Conservation (phyloP, 2,329 filamentous ascomycete genomes). For the Clonostachys rhizophaga region DNA sequence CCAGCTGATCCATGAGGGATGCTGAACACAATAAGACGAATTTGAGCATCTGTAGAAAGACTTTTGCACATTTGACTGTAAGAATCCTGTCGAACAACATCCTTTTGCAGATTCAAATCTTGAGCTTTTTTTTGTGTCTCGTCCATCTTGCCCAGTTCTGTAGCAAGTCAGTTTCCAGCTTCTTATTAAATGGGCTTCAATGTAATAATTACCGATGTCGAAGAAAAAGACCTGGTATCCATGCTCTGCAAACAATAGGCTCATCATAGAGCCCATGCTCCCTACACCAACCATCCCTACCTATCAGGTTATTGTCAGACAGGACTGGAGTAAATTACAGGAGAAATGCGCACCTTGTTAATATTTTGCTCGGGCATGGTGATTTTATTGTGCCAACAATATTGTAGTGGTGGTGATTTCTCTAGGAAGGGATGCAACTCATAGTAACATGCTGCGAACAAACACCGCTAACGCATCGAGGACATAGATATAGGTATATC, state of each 20-base stretch:
- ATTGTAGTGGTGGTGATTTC: too few relatives aligned
- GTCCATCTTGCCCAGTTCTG: neutral
- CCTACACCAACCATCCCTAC: neutral
- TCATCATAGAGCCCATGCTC: neutral
- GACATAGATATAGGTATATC: too few relatives aligned
- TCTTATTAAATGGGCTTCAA: neutral
- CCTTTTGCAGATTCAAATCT: slow-evolving; percentile 4
- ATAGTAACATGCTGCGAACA: too few relatives aligned
- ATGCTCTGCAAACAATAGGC: neutral
- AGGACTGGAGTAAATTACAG: too few relatives aligned
- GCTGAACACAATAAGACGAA: slow-evolving; percentile 4
- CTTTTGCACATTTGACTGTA: too few relatives aligned
- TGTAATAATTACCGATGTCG: neutral
- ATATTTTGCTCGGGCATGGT: too few relatives aligned
- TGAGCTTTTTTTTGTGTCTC: slow-evolving; percentile 6
- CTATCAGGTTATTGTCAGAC: neutral
- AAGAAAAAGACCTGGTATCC: neutral
- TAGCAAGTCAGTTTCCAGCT: neutral
- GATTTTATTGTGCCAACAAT: too few relatives aligned
- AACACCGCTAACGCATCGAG: too few relatives aligned
- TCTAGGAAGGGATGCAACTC: too few relatives aligned
- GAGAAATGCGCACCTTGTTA: too few relatives aligned
- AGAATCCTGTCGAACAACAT: slow-evolving; percentile 5
- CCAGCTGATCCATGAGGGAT: slow-evolving; percentile 7
- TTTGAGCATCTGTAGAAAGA: too few relatives aligned